phyloP scores from a whole-genome alignment of 495 filamentous ascomycete species.

The Haplographium delicatum region DNA sequence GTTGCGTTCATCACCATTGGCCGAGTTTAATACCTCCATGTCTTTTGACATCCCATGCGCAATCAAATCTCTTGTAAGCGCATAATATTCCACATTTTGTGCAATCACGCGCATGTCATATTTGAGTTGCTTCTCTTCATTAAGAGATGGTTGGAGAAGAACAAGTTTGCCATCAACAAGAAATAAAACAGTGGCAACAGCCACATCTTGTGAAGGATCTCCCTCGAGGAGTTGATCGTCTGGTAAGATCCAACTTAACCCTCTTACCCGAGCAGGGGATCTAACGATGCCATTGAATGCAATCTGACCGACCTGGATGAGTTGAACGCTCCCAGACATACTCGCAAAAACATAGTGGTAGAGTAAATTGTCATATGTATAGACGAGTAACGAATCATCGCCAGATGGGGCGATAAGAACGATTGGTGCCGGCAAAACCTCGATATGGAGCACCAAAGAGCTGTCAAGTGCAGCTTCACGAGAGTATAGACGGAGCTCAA shows the following conservation, averaged over 20 bases:
- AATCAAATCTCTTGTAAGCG: slow-evolving; percentile 81
- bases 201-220: slow-evolving; percentile 93
- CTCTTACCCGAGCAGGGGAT: slow-evolving; percentile 84
- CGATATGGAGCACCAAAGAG: slow-evolving; percentile 62
- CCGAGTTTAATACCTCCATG: not conserved
- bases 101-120: slow-evolving; percentile 98
- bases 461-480: slow-evolving; percentile 76
- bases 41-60: slow-evolving; percentile 22
- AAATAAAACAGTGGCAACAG: slow-evolving; percentile 89
- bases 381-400: slow-evolving; percentile 90
- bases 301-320: slow-evolving; percentile 92
- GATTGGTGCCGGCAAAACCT: slow-evolving; percentile 75
- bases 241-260: slow-evolving; percentile 92
- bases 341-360: slow-evolving; percentile 88
- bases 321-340: slow-evolving; percentile 59
- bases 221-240: slow-evolving; percentile 86
- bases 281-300: slow-evolving; percentile 94
- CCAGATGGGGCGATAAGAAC: slow-evolving; percentile 83
- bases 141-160: slow-evolving; percentile 77
- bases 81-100: slow-evolving; percentile 92
- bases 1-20: slow-evolving; percentile 1
- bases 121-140: slow-evolving; percentile 72
- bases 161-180: slow-evolving; percentile 95
- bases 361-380: slow-evolving; percentile 93
- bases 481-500: slow-evolving; percentile 89